A percentile compares a stretch with the other conserved stretches of the same genome.
Evolutionary conservation across 768 basidiomycete genomes (phyloP).

Genomic region (Stropharia rugosoannulata): DNA sequence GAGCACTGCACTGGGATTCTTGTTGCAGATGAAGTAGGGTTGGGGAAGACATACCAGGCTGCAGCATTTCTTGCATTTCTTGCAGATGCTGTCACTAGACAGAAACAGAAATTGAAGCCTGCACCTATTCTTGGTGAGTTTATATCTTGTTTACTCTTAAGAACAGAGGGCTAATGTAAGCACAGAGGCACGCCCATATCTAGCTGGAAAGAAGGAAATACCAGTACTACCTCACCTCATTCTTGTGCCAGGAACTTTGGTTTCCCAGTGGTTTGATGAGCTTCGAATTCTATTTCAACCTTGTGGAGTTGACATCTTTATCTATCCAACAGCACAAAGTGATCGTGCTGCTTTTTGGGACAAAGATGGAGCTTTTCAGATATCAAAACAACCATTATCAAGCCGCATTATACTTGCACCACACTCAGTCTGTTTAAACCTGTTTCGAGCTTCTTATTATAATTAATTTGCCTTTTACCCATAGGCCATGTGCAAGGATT

Average conservation of each 20-base stretch:
- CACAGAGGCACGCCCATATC: conserved; percentile 1
- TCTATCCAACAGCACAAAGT: conserved; percentile 15
- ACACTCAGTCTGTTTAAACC: no score
- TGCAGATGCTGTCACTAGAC: conserved; percentile 1
- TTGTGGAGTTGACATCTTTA: conserved; percentile 20
- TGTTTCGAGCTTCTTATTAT: not conserved
- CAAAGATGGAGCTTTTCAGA: conserved; percentile 3
- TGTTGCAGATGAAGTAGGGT: conserved; percentile 28
- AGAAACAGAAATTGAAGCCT: not conserved
- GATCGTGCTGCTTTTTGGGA: conserved; percentile 20
- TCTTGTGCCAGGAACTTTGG: conserved; percentile 22
- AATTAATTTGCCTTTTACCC: not conserved
- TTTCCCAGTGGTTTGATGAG: conserved; percentile 22
- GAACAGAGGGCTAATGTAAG: no score
- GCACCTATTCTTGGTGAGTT: not conserved
- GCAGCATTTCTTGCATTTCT: conserved; percentile 19
- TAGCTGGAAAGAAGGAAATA: not conserved
- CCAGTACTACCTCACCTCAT: conserved; percentile 20
- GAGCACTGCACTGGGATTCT: conserved; percentile 17
- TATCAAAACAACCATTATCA: conserved; percentile 4
- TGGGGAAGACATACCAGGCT: conserved; percentile 29
- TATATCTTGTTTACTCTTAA: no score
- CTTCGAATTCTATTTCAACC: conserved; percentile 14
- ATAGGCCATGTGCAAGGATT: conserved; percentile 19
- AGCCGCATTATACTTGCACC: conserved; percentile 19